Percentiles rank a stretch among this genome's conserved stretches.
Evolutionary conservation across 495 filamentous ascomycete genomes (phyloP).

Genomic region (Trichoderma erinaceum): DNA sequence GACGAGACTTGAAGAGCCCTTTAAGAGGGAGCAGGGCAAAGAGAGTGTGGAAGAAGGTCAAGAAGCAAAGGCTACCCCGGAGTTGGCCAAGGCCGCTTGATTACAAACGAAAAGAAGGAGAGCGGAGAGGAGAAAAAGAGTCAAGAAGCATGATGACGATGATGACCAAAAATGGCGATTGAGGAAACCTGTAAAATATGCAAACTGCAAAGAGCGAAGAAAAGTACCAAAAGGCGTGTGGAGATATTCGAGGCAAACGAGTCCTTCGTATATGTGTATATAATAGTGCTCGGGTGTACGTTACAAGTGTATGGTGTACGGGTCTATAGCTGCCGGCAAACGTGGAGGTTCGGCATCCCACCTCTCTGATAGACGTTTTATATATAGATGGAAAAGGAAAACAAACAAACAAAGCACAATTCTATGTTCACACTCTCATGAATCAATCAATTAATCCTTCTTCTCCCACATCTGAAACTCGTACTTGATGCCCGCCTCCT

Average conservation of each 20-base stretch:
- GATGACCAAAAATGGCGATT: slow-evolving; percentile 19
- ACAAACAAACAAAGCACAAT: neutral
- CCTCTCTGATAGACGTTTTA: neutral
- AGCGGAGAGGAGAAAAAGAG: neutral
- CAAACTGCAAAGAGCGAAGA: neutral
- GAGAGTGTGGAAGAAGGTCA: neutral
- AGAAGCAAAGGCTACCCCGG: neutral
- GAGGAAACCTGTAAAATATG: slow-evolving; percentile 32
- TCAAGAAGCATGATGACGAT: neutral
- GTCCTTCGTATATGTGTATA: neutral
- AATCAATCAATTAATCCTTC: slow-evolving; percentile 21
- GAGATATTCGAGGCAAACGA: neutral
- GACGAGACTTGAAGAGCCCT: slow-evolving; percentile 13
- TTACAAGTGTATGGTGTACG: neutral
- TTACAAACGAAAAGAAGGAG: neutral
- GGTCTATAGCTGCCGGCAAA: neutral
- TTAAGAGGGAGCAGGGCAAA: slow-evolving; percentile 11
- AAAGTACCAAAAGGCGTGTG: neutral
- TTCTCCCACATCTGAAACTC: slow-evolving; percentile 62
- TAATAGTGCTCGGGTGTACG: neutral
- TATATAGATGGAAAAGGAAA: neutral
- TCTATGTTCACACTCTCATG: neutral
- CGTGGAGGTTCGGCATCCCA: neutral
- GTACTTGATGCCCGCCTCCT: slow-evolving; percentile 54
- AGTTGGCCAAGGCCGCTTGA: neutral